Conservation (phyloP, 257 asterid species). For the Solanum habrochaites region DNA sequence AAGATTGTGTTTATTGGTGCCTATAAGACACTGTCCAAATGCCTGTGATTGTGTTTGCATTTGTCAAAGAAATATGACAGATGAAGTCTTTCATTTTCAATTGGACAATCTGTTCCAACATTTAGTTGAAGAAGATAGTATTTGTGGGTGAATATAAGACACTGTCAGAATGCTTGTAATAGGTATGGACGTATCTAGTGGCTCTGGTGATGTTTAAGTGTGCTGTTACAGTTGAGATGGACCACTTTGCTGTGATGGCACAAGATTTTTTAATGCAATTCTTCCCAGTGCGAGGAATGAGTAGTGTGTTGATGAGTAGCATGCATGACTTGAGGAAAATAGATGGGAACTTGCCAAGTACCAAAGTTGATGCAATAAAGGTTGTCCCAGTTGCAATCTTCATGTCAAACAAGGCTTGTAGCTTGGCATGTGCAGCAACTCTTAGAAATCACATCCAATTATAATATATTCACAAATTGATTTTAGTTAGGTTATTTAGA, state of each 20-base stretch:
- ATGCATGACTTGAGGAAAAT: neutral
- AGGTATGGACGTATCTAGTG: neutral
- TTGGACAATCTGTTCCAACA: neutral
- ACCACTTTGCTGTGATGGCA: neutral
- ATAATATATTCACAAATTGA: neutral
- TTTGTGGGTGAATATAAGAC: neutral
- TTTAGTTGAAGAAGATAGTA: neutral
- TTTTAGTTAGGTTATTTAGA: neutral
- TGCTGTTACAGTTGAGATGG: neutral
- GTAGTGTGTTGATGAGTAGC: neutral
- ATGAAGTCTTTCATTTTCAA: neutral
- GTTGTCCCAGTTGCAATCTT: neutral
- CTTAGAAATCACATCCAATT: neutral
- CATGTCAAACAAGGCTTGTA: neutral
- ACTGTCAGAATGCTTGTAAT: neutral
- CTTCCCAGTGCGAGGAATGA: neutral
- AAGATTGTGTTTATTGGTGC: neutral
- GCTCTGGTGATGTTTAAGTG: neutral
- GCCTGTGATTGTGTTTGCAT: neutral
- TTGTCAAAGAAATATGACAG: neutral
- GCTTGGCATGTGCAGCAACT: neutral
- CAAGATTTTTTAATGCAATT: neutral
- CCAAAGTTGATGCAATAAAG: neutral
- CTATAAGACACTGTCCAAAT: neutral
- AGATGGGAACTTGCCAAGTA: neutral